phyloP scores from a whole-genome alignment of 2,329 filamentous ascomycete genomes.

The Septoria linicola region DNA sequence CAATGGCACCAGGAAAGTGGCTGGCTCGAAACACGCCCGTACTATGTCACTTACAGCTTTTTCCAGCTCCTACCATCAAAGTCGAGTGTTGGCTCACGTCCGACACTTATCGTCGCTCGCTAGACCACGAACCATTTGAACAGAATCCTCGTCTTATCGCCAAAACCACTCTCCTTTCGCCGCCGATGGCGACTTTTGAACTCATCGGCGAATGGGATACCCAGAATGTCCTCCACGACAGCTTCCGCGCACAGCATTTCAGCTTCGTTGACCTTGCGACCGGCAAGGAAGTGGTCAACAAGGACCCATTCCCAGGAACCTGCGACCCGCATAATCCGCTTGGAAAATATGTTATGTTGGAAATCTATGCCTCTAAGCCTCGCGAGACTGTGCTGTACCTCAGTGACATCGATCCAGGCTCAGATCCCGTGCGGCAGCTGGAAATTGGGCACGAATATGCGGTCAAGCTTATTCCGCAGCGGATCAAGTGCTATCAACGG shows the following conservation, averaged over 20 bases:
- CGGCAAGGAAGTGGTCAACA: not conserved
- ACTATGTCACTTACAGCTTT: no score
- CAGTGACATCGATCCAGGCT: not conserved
- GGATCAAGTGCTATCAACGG: not conserved
- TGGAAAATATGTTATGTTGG: not conserved
- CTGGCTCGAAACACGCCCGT: no score
- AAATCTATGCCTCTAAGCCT: not conserved
- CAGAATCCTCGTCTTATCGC: no score
- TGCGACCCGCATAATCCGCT: conserved; percentile 4
- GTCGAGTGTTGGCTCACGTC: no score
- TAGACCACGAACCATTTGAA: no score
- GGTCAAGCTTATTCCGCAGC: conserved; percentile 6
- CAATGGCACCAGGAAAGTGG: no score
- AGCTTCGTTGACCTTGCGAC: not conserved
- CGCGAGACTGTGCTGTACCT: not conserved
- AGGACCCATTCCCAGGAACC: conserved; percentile 6
- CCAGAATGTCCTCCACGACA: no score
- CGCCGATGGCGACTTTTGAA: no score
- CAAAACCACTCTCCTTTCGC: no score
- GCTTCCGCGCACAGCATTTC: not conserved
- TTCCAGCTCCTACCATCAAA: no score
- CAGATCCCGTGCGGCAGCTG: conserved; percentile 4
- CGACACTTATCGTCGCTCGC: no score
- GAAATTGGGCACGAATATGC: conserved; percentile 8
- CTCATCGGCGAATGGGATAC: no score